Evolutionary conservation across 192 early-diverging fungal species (phyloP).

Genomic region (Coemansia sp.): DNA sequence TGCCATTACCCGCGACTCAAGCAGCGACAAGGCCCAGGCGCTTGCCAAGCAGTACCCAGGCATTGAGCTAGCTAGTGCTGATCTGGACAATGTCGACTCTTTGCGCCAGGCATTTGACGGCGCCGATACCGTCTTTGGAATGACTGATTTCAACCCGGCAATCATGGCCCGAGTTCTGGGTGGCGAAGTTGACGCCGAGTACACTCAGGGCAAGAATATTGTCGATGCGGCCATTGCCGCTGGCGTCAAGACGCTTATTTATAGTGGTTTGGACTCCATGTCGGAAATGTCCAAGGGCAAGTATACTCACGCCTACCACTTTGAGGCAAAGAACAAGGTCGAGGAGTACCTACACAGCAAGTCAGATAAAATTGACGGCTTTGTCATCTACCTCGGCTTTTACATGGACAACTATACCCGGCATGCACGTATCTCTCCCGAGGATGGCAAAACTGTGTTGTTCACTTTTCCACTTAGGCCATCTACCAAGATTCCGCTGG

Average conservation of each 20-base stretch:
- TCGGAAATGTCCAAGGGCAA: slow-evolving; percentile 18
- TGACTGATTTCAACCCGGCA: slow-evolving; percentile 11
- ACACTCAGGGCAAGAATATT: slow-evolving; percentile 28
- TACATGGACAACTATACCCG: slow-evolving; percentile 27
- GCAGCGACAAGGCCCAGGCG: background rate
- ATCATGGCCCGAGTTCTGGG: background rate
- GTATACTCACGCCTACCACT: slow-evolving; percentile 15
- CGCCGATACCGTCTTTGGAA: slow-evolving; percentile 20
- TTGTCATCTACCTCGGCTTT: slow-evolving; percentile 15
- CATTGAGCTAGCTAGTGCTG: slow-evolving; percentile 17
- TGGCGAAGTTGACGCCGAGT: slow-evolving; percentile 23
- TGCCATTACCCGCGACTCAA: slow-evolving; percentile 14
- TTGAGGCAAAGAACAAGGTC: slow-evolving; percentile 27
- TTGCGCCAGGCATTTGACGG: slow-evolving; percentile 15
- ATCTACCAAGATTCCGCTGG: slow-evolving; percentile 19
- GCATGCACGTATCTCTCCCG: slow-evolving; percentile 20
- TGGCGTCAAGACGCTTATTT: slow-evolving; percentile 7
- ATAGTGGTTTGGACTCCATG: slow-evolving; percentile 31
- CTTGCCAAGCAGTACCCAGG: slow-evolving; percentile 15
- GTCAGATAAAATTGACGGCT: slow-evolving; percentile 12
- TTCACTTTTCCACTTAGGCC: slow-evolving; percentile 18
- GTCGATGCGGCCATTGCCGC: slow-evolving; percentile 26
- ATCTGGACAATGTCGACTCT: slow-evolving; percentile 17
- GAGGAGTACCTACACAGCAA: slow-evolving; percentile 22
- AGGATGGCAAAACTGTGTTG: slow-evolving; percentile 19